Evolutionary conservation across 768 basidiomycete genomes (phyloP), one percentile per base, ranked within the genome.

Genomic region (Crassisporium funariophilum): DNA sequence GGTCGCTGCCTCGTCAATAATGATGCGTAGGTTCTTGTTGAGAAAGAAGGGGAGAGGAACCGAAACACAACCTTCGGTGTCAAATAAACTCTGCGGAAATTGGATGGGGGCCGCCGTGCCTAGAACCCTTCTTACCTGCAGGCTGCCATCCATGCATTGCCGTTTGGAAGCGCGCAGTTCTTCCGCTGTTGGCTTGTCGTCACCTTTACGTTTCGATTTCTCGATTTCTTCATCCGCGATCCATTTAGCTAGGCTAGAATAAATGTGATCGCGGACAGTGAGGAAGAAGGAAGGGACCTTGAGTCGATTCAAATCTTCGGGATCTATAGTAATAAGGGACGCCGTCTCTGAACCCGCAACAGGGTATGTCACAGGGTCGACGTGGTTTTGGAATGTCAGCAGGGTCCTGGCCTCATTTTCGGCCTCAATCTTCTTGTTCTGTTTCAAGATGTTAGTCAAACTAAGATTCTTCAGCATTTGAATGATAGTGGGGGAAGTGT

Each of bases 1-100:
- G 6, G 20, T 45, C n/a, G 62, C 50, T 23, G 47, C 67, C 37
- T 60, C 61, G 5, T 43, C 35, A 24, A 22, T 23, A 1, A 53
- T 46, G 0, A 44, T 20, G 0, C 17, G 24, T 63, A 1, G 37
- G 25, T 40, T 69, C 66, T 50, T 65, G 57, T 0, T 45, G 20
- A 1, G 66, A 64, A 27, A 40, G 38, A 3, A 64, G 57, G 0
- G 67, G 61, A 12, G 53, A 52, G 6, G 64, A 64, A 4, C 62
- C 45, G 44, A 65, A 63, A 21, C 21, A 22, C 43, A 44, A 13
- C 27, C 27, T 29, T 29, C 27, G 7, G 27, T 29, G 27, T 29
- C 27, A 29, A 29, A 29, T 7, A 29, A 13, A 29, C 27, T 29
- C 13, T 29, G 27, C 13, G 27, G 27, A 29, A 29, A 29, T 29